Base-by-base conservation (phyloP, 495 filamentous ascomycete species). In the Corynascus novoguineensis region DNA sequence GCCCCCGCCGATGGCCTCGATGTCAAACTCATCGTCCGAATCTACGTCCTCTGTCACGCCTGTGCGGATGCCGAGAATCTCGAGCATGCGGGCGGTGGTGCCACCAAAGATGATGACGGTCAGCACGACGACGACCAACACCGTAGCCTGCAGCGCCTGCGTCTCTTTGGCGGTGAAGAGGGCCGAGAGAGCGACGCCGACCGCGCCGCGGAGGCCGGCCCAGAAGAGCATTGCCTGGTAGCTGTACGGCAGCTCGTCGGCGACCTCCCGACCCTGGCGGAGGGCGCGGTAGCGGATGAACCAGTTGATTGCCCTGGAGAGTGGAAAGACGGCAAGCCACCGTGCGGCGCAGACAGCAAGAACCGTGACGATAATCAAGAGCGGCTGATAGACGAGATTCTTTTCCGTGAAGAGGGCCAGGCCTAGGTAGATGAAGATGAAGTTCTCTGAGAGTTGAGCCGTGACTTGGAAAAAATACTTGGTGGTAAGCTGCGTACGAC, bases 51-150 rank as follows among this genome's bases (percentile, higher is more conserved):
- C 93, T 2, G 96, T 87, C 15, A 97, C 93, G 3, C 95, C 95
- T 5, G 92, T 98, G 57, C 88, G 81, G 60, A 98, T 97, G 12
- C 88, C 87, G 38, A 96, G 73, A 55, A 98, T 98, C 69, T 98
- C 93, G 27, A 98, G 76, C 93, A 98, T 97, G 47, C 95, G 86
- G n/a, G 93, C 90, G 1, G 93, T 98, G 21, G 95, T 98, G 35
- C 93, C 95, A 38, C 93, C 93, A 64, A 98, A 98, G 42, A 98
- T 96, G 65, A 98, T 97, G 57, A 98, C 93, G 1, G 93, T 97
- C 38, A 98, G 78, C 59, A 98, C 92, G 9, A 98, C 93, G 2
- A 97, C 95, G 3, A 98, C 93, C 4, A 98, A 81, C 15, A 98
- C 92, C 0, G 93, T 98, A 4, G 92, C 92, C 58, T 87, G 85